A percentile compares a stretch with the other conserved stretches of the same genome.
phyloP scores from a whole-genome alignment of 768 basidiomycete genomes.

The Arthromyces matolae region DNA sequence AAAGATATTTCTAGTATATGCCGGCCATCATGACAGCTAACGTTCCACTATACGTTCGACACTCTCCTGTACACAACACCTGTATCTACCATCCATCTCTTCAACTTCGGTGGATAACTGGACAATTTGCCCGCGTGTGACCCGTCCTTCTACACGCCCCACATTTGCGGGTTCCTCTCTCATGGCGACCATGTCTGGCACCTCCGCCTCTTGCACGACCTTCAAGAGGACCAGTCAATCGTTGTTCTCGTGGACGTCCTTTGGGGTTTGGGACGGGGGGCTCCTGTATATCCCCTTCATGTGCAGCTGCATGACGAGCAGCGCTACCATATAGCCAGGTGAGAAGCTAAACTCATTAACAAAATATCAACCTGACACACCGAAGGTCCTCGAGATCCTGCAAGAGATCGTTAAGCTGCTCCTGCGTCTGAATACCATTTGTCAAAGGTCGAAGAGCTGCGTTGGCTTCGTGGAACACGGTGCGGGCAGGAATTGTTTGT shows the following conservation, averaged over 20 bases:
- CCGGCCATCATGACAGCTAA: too few relatives aligned
- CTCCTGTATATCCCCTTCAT: slow-evolving; percentile 16
- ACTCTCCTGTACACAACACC: too few relatives aligned
- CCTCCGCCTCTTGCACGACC: slow-evolving; percentile 17
- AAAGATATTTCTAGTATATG: too few relatives aligned
- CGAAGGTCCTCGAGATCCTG: slow-evolving; percentile 13
- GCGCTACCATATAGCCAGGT: neutral
- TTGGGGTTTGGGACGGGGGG: slow-evolving; percentile 20
- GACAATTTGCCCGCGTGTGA: too few relatives aligned
- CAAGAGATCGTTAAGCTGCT: slow-evolving; percentile 23
- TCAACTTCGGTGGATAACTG: too few relatives aligned
- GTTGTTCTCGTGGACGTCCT: slow-evolving; percentile 18
- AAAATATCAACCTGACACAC: slow-evolving; percentile 8
- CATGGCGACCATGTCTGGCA: too few relatives aligned
- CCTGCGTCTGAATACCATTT: slow-evolving; percentile 20
- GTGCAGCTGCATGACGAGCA: neutral
- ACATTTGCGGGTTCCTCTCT: too few relatives aligned
- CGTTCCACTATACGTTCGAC: too few relatives aligned
- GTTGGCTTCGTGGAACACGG: slow-evolving; percentile 20
- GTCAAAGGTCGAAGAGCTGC: slow-evolving; percentile 22
- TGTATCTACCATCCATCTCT: too few relatives aligned
- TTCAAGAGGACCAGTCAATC: slow-evolving; percentile 20
- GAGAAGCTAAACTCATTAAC: neutral
- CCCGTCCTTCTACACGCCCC: too few relatives aligned
- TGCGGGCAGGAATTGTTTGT: slow-evolving; percentile 20